Base-by-base conservation (phyloP, 805 yeast genomes). In the Barnettozyma populi region DNA sequence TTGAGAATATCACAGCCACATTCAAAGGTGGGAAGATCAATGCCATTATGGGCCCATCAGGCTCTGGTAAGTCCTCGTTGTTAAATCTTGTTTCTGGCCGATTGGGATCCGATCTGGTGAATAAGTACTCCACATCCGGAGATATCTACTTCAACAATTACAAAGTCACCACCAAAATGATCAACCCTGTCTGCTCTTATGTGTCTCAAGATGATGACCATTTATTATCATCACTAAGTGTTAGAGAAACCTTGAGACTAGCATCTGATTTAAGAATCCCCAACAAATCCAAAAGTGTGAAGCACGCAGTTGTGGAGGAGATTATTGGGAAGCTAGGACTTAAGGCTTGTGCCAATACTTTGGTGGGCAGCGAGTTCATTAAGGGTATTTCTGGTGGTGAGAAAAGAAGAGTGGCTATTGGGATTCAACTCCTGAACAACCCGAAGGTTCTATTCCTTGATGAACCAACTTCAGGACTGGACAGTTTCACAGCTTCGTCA, bases 391-490 rank as follows among this genome's bases (percentile, higher is more conserved):
- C 85, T 46, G 90, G 90, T 13, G 90, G 89, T 48, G 96, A 90
- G 61, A 88, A 86, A 59, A 74, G 96, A 57, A 72, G 96, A 56
- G 86, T 89, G 1, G 80, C 92, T 0, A 87, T 89, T 63, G 94
- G 90, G 1, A 78, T 86, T 42, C 96, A 89, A 60, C 67, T 89
- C 29, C 67, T 89, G 36, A 80, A 82, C 48, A 79, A 80, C 45
- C 95, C 96, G 0, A 81, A 82, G 47, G 73, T 89, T 25, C 60
- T 89, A 37, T 73, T 89, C 43, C 66, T 89, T 20, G 97, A 89
- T 63, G 96, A 89, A 60, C 96, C 96, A 1, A 89, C 96, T 0
- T 86, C 95, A 3, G 97, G 97, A 0, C 70, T 89, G 21, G 96
- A 89, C 61, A 78, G 90, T 21, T 79, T 86, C 49, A 87, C 95